Evolutionary conservation across 768 basidiomycete genomes (phyloP).

Genomic region (Collybiopsis luxurians): DNA sequence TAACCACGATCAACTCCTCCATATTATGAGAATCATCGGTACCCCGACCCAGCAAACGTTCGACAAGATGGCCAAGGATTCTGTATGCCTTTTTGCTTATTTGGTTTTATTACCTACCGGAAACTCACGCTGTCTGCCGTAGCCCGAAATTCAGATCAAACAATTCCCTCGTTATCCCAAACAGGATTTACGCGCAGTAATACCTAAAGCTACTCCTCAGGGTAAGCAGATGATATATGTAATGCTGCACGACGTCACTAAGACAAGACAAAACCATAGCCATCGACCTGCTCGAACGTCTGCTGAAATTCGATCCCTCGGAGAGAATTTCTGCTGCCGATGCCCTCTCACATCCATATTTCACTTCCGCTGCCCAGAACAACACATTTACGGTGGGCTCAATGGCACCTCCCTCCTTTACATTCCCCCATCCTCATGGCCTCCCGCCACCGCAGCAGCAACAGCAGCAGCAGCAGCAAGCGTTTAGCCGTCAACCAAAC

Average conservation of each 20-base stretch:
- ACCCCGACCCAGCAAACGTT: constrained; percentile 89
- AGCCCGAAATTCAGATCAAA: constrained; percentile 84
- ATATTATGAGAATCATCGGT: constrained; percentile 96
- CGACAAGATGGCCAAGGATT: constrained; percentile 86
- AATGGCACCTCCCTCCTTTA: constrained; percentile 68
- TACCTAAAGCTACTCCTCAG: constrained; percentile 84
- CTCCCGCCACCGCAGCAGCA: constrained; percentile 42
- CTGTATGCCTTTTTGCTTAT: constrained; percentile 53
- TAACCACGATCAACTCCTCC: constrained; percentile 95
- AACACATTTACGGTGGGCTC: constrained; percentile 47
- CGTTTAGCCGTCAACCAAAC: background rate
- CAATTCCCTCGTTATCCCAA: constrained; percentile 87
- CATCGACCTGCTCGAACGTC: constrained; percentile 88
- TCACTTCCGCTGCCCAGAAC: constrained; percentile 53
- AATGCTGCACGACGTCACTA: background rate
- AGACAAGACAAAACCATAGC: constrained; percentile 52
- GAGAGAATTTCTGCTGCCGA: constrained; percentile 90
- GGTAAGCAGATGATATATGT: constrained; percentile 38
- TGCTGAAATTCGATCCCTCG: constrained; percentile 94
- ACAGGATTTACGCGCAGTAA: constrained; percentile 74
- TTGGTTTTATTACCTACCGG: background rate
- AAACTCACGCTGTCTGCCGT: constrained; percentile 10
- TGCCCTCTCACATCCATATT: constrained; percentile 91
- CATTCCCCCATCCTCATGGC: constrained; percentile 63
- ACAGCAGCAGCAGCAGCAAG: constrained; percentile 39